A percentile compares a stretch with the other conserved stretches of the same genome.
These are phyloP conservation scores for Calamus simplicifolius DNA, from an alignment of 176 grass and related monocot species.

Conservation along the genomic window DNA sequence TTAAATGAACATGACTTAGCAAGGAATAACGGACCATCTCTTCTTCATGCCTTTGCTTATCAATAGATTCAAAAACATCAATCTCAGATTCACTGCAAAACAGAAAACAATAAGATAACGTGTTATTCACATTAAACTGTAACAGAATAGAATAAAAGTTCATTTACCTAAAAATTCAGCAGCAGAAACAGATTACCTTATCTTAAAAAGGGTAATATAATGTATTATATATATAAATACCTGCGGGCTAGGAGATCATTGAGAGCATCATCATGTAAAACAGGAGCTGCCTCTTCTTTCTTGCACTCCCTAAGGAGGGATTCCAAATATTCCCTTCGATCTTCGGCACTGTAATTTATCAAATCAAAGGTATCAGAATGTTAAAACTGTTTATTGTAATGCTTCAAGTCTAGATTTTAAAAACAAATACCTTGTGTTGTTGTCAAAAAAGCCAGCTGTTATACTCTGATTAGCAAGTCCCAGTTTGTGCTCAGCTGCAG, in stretches of 20 bases:
- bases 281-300: conserved; percentile 93
- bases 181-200: too few species aligned
- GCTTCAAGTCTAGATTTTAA: too few species aligned
- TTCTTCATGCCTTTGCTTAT: conserved; percentile 79
- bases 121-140: too few species aligned
- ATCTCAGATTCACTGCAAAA: conserved; percentile 87
- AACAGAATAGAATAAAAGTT: too few species aligned
- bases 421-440: conserved; percentile 74
- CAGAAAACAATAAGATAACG: not conserved
- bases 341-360: conserved; percentile 72
- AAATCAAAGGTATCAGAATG: not conserved
- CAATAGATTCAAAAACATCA: conserved; percentile 89
- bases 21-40: conserved; percentile 48
- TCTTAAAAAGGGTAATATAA: too few species aligned
- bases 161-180: too few species aligned
- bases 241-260: conserved; percentile 91
- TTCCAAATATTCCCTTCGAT: conserved; percentile 95
- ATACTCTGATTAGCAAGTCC: conserved; percentile 99
- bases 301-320: conserved; percentile 86
- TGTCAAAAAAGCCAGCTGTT: conserved; percentile 98
- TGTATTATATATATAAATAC: conserved; percentile 15
- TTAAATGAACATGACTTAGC: too few species aligned
- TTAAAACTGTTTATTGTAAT: too few species aligned
- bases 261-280: conserved; percentile 87
- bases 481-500: conserved; percentile 98